Conservation (phyloP, 2,329 filamentous ascomycete species). For the Bimuria novae-zelandiae region DNA sequence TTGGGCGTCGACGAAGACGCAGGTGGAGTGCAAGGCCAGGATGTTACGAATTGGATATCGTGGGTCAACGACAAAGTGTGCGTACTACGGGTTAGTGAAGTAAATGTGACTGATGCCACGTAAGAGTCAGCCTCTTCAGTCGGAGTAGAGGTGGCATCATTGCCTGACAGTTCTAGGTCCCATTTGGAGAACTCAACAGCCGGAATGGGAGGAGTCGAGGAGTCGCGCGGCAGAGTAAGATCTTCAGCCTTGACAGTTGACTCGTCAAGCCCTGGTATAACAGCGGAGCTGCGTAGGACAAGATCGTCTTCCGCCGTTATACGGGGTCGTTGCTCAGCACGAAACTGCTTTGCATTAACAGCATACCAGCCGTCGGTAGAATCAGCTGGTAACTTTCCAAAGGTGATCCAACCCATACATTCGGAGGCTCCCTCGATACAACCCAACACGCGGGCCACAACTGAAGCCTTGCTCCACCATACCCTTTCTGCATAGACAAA, state of each 20-base stretch:
- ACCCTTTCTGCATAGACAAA: constrained; percentile 56
- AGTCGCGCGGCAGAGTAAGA: constrained; percentile 46
- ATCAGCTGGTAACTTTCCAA: constrained; percentile 47
- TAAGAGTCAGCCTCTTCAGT: constrained; percentile 29
- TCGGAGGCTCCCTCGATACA: constrained; percentile 51
- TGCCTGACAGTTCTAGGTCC: constrained; percentile 33
- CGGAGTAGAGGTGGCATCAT: constrained; percentile 18
- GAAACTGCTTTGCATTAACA: constrained; percentile 44
- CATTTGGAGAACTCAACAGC: constrained; percentile 32
- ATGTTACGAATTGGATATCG: constrained; percentile 60
- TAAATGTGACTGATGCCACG: constrained; percentile 43
- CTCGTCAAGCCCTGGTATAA: constrained; percentile 32
- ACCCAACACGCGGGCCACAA: constrained; percentile 60
- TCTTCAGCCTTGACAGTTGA: constrained; percentile 37
- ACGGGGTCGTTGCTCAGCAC: constrained; percentile 41
- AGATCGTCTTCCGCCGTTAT: constrained; percentile 41
- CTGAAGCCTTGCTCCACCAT: constrained; percentile 63
- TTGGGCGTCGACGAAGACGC: constrained; percentile 24
- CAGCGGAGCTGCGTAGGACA: constrained; percentile 42
- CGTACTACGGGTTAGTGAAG: constrained; percentile 16
- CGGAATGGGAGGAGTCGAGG: constrained; percentile 17
- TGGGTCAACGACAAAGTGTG: constrained; percentile 49
- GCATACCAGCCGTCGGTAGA: constrained; percentile 57
- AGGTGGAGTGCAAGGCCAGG: constrained; percentile 58
- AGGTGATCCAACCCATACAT: constrained; percentile 61